Base-by-base conservation (phyloP, 345 rosid genomes). In the Gossypium thurberi region DNA sequence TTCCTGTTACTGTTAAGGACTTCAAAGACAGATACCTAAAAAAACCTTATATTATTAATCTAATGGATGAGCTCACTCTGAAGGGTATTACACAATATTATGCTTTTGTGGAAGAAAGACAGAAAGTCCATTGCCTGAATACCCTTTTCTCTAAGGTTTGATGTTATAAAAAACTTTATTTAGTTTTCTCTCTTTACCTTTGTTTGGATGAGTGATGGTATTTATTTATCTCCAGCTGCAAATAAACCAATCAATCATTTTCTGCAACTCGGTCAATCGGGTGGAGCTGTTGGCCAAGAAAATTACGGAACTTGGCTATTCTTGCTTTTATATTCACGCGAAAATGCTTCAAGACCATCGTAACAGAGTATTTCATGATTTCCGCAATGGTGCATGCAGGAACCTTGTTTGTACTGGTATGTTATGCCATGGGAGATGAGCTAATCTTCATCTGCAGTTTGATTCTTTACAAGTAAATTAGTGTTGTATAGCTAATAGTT, bases 271-370 rank as follows among this genome's bases (percentile, higher is more conserved):
- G 28, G 99, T 93, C 67, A 93, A 93, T 83, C 97, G 99, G 14
- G 98, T 96, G 55, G 99, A 96, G 73, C 78, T 96, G 65, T 75
- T 96, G 86, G 99, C 98, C 74, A 96, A 96, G 91, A 96, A 96
- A 88, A 96, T 96, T 74, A 96, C 99, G 52, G 99, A 96, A 75
- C 99, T 93, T 80, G 99, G 99, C 48, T 96, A 96, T 84, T 96
- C 99, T 57, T 96, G 99, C 77, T 96, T 96, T 77, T 96, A 96
- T 77, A 96, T 96, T 60, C 99, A 93, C 74, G 98, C 99, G 0
- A 96, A 93, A 87, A 96, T 93, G 99, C 86, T 96, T 83, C 99
- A 96, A 85, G 98, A 93, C 78, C 99, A 96, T 82, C 97, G 99
- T 76, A 96, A 96, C 78, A 87, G 99, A 87, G 99, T 96, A 25